Evolutionary conservation across 352 stramenopile species (phyloP).

Genomic region (Pythium sp.): DNA sequence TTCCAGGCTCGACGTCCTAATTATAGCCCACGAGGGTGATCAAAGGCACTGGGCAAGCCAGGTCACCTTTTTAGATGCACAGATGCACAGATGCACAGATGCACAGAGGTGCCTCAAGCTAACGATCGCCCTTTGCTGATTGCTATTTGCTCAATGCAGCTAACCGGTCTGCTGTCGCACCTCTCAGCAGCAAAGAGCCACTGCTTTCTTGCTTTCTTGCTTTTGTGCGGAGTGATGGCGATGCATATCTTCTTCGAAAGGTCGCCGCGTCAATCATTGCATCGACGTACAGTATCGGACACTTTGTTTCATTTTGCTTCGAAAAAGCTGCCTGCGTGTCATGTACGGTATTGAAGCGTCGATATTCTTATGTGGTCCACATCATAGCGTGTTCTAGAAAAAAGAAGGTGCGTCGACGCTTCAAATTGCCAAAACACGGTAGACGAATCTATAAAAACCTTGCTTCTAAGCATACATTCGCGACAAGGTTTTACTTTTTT

Average conservation of each 20-base stretch:
- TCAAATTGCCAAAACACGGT: neutral
- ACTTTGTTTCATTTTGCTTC: neutral
- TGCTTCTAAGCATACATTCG: neutral
- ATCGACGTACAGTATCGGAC: neutral
- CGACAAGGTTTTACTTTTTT: neutral
- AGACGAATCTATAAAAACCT: neutral
- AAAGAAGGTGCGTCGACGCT: neutral
- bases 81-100: neutral
- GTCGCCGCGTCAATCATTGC: slow-evolving; percentile 10
- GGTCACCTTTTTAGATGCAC: neutral
- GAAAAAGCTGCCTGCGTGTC: neutral
- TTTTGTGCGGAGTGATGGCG: neutral
- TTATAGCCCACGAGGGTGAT: neutral
- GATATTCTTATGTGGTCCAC: neutral
- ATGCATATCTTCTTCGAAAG: slow-evolving; percentile 9
- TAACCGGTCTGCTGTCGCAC: neutral
- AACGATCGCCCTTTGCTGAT: neutral
- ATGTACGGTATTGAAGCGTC: neutral
- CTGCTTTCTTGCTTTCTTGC: neutral
- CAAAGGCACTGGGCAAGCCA: neutral
- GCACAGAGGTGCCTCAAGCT: neutral
- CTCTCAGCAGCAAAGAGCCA: neutral
- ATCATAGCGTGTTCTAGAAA: neutral
- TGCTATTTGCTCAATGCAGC: neutral
- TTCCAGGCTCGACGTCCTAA: neutral